Evolutionary conservation across 129 eudicot species (phyloP).

Genomic region (Scalesia atractyloides): DNA sequence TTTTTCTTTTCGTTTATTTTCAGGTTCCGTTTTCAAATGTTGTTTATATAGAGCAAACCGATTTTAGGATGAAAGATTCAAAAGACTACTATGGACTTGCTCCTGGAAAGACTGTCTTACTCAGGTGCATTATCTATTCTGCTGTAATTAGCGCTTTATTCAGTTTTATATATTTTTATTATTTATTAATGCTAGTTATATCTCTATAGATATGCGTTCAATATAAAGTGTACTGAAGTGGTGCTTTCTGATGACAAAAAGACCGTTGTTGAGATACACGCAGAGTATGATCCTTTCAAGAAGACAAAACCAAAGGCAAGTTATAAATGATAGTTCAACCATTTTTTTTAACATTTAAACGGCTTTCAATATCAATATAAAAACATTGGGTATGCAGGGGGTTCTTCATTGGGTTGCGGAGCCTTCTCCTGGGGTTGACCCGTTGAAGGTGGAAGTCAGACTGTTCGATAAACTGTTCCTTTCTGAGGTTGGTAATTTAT

Average conservation of each 20-base stretch:
- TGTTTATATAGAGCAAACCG: constrained; percentile 79
- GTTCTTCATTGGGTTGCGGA: constrained; percentile 98
- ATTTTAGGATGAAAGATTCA: constrained; percentile 85
- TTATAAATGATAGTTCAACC: background rate
- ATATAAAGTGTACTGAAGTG: constrained; percentile 92
- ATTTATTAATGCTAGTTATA: background rate
- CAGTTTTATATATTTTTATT: background rate
- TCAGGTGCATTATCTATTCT: constrained; percentile 48
- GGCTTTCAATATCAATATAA: background rate
- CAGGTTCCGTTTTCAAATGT: constrained; percentile 90
- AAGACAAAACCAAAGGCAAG: constrained; percentile 85
- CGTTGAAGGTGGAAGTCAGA: constrained; percentile 91
- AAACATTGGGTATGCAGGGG: constrained; percentile 53
- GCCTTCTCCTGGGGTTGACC: constrained; percentile 75
- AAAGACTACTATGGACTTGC: constrained; percentile 98
- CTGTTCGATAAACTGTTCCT: constrained; percentile 71
- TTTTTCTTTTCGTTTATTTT: constrained; percentile 7
- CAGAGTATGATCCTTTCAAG: constrained; percentile 88
- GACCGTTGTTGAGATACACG: constrained; percentile 72
- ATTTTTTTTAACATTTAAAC: background rate
- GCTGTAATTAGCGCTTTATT: background rate
- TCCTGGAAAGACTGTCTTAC: constrained; percentile 89
- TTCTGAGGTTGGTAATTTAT: constrained; percentile 63
- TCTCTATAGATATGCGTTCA: constrained; percentile 77
- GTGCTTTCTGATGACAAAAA: constrained; percentile 78